These are phyloP conservation scores for Carex myosuroides DNA, from an alignment of 176 grass and related monocot species.

Conservation along the genomic window DNA sequence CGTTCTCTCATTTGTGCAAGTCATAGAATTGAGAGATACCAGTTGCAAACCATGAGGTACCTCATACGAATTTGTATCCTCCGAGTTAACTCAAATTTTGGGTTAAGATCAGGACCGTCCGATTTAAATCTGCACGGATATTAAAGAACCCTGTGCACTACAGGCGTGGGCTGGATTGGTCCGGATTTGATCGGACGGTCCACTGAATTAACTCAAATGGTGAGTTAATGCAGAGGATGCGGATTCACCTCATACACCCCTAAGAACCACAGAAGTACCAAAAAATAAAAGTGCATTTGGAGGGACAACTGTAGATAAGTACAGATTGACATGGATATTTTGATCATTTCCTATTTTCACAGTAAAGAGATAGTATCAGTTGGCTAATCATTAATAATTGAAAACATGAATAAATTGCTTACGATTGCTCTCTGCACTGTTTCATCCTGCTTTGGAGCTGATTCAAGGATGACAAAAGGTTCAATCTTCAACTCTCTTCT, in stretches of 20 bases:
- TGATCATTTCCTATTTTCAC: not conserved
- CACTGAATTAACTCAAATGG: too few species aligned
- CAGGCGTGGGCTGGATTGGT: too few species aligned
- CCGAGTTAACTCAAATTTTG: too few species aligned
- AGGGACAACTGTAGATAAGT: too few species aligned
- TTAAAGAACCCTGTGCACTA: too few species aligned
- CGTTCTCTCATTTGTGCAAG: not conserved
- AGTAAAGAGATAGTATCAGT: not conserved
- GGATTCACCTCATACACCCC: not conserved
- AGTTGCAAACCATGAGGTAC: not conserved
- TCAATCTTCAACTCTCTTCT: conserved; percentile 54
- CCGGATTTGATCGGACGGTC: too few species aligned
- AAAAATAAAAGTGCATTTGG: not conserved
- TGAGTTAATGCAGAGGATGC: too few species aligned
- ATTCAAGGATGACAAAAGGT: conserved; percentile 47
- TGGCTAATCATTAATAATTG: not conserved
- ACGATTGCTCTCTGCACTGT: conserved; percentile 33
- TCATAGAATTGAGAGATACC: not conserved
- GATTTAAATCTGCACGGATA: too few species aligned
- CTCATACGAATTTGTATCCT: not conserved
- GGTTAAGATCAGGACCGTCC: too few species aligned
- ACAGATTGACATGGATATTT: not conserved
- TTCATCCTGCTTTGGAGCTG: conserved; percentile 26
- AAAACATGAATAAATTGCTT: conserved; percentile 11
- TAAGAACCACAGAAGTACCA: not conserved